Evolutionary conservation across 805 yeast species (phyloP).

Genomic region (Naumovozyma castellii): DNA sequence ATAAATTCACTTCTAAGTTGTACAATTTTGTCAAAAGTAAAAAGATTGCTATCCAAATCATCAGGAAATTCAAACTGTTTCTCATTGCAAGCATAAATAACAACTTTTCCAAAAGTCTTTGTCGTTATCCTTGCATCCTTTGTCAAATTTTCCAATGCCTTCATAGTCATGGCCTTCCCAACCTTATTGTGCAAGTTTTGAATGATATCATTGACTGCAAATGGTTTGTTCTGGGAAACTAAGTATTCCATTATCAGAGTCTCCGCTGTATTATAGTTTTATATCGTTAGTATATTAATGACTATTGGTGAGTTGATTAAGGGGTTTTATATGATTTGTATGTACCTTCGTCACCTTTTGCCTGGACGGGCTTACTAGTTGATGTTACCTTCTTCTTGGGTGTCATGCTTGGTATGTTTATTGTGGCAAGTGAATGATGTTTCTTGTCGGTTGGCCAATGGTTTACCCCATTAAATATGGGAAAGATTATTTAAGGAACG

Average conservation of each 20-base stretch:
- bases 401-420: conserved; percentile 5
- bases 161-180: conserved; percentile 28
- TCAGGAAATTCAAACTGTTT: conserved; percentile 9
- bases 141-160: conserved; percentile 32
- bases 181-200: conserved; percentile 37
- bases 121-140: conserved; percentile 28
- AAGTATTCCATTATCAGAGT: conserved; percentile 32
- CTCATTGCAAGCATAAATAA: conserved; percentile 36
- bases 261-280: conserved; percentile 28
- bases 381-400: conserved; percentile 7
- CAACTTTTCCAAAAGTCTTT: conserved; percentile 38
- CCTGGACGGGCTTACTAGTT: conserved; percentile 11
- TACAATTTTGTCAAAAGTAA: conserved; percentile 12
- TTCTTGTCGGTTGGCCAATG: too few relatives aligned
- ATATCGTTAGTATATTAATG: too few relatives aligned
- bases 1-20: conserved; percentile 18
- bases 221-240: conserved; percentile 39
- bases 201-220: conserved; percentile 38
- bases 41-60: conserved; percentile 5
- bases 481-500: too few relatives aligned
- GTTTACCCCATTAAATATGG: too few relatives aligned
- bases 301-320: too few relatives aligned
- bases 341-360: conserved; percentile 16
- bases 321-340: too few relatives aligned
- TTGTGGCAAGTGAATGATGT: too few relatives aligned